Conservation (phyloP, 192 early-diverging fungal species). For the Funneliformis mosseae region DNA sequence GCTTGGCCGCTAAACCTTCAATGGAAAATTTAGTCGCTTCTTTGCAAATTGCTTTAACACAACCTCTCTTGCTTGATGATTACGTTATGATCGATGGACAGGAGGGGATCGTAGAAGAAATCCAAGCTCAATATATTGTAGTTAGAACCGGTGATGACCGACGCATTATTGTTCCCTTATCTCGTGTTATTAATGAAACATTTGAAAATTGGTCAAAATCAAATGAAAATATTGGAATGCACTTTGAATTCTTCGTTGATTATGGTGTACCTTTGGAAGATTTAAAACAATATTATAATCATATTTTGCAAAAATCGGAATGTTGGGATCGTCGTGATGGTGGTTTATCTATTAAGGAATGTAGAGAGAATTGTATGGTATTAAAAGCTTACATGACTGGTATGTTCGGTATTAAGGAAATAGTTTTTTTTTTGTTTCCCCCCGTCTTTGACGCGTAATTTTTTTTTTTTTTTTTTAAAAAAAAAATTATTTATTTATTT, state of each 20-base stretch:
- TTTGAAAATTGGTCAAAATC: slow-evolving; percentile 29
- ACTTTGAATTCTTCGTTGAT: slow-evolving; percentile 27
- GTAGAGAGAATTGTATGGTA: slow-evolving; percentile 3
- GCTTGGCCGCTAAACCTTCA: slow-evolving; percentile 45
- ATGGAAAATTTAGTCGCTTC: slow-evolving; percentile 47
- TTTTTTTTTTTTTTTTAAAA: background rate
- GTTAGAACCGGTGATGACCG: slow-evolving; percentile 43
- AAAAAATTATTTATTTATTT: too few relatives aligned
- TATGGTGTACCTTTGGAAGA: slow-evolving; percentile 28
- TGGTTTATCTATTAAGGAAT: slow-evolving; percentile 4
- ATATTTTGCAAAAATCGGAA: background rate
- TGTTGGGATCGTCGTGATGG: slow-evolving; percentile 22
- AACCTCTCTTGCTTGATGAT: slow-evolving; percentile 48
- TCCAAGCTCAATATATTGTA: slow-evolving; percentile 47
- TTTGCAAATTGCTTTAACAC: slow-evolving; percentile 48
- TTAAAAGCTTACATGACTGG: background rate
- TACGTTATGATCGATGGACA: slow-evolving; percentile 37
- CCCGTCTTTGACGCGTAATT: background rate
- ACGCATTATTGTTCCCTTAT: slow-evolving; percentile 43
- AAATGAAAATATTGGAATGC: background rate
- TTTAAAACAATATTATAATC: slow-evolving; percentile 11
- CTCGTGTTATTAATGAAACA: slow-evolving; percentile 6
- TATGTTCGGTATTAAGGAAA: background rate
- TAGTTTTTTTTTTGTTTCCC: too few relatives aligned
- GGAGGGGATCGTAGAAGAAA: slow-evolving; percentile 42